Evolutionary conservation across 169 alveolate genomes (phyloP), one percentile per base, ranked within the genome.

Genomic region (Cryptosporidium ryanae): DNA sequence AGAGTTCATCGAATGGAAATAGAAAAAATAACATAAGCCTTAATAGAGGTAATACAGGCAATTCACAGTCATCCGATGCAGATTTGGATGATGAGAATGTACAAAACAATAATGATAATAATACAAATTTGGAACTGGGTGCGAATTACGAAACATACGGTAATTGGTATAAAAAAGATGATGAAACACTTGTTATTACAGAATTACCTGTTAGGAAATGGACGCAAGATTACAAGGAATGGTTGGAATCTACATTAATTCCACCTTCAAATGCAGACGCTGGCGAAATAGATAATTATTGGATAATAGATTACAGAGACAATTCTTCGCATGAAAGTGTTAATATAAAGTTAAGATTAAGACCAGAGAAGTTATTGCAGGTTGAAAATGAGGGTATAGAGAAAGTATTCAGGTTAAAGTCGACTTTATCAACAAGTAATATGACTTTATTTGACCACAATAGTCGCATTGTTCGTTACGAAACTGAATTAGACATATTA

Each of bases 121-220:
- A 61, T 18, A 15, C 46, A 38, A 38, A 21, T 12, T 61, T 76
- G 25, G 87, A 76, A 52, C 64, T 76, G 15, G 87, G 87, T 29
- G 87, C 87, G n/a, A 76, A 76, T 32, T 76, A 76, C 1, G 87
- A 91, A 95, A 92, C 82, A 92, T 95, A 29, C 81, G 90, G 59
- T 96, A 96, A 49, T 67, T 89, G 76, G 92, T 92, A 49, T 84
- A 82, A 66, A 61, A 91, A 66, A 5, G 91, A 90, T 50, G 94
- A 91, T 64, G 91, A 90, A 61, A 92, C 93, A 32, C 91, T 90
- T 31, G 96, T 93, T 31, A 84, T 92, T 25, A 96, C 98, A 31
- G 99, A 98, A 92, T 94, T 98, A n/a, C 99, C 99, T 2, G 93
- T 98, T 61, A 94, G 95, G 61, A 95, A 94, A 84, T 97, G 99